Base-by-base conservation (phyloP, 1,284 basidiomycete genomes). In the Sutorius eximius region DNA sequence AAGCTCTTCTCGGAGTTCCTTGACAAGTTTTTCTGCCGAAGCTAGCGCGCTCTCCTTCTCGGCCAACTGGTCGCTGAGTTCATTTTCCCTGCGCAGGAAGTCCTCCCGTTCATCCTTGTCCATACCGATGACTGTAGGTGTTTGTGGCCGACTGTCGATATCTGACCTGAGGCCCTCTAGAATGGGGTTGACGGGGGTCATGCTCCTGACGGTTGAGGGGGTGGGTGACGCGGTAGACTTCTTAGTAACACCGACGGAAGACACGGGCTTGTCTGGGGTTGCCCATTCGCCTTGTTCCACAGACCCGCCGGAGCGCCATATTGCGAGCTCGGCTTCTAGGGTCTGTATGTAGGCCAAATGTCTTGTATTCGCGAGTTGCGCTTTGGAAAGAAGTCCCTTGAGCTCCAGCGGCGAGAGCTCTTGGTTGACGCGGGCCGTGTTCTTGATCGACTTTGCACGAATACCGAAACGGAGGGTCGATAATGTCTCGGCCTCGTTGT, bases 371-470 rank as follows among this genome's bases (percentile, higher is more conserved):
- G 95, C 89, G 42, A 91, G 80, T 61, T 95, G 88, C 0, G 96
- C 91, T 74, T 96, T 98, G 67, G 89, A 88, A 62, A 99, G 81
- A 41, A 97, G 78, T 11, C 85, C 87, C 70, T 98, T 98, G 76
- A 99, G 89, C 70, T 99, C 97, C 47, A 93, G 81, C 1, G 97
- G 96, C 0, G 95, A 98, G 45, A 99, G 82, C 72, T 99, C 97
- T 51, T 95, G 93, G 73, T 99, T 99, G 78, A 99, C 93, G 54
- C 95, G 89, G 52, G 97, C 97, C 65, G 93, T 95, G 77, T 99
- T 99, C 91, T 98, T 99, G 85, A 99, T 99, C 32, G 92, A 93
- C 75, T 99, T 99, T 32, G 97, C 97, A 58, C 95, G 91, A 73
- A 98, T 97, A 82, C 97, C 97, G 73, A 99, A 99, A 30, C 97